phyloP scores from a whole-genome alignment of 2,329 filamentous ascomycete genomes.

The Tolypocladium nubicola region DNA sequence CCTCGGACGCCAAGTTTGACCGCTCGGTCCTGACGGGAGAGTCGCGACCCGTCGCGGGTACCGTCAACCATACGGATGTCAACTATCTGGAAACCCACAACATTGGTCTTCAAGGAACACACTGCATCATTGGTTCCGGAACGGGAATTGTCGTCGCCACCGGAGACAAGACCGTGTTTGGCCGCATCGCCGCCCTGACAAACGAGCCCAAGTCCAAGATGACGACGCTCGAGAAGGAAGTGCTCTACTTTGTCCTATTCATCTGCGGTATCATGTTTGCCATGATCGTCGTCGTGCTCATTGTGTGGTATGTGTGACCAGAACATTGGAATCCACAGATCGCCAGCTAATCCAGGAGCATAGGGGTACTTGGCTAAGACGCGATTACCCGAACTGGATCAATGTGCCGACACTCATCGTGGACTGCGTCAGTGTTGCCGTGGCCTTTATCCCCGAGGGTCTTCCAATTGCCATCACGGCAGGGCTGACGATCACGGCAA shows the following conservation, averaged over 20 bases:
- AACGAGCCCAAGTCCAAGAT: constrained; percentile 56
- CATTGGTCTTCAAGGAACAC: constrained; percentile 70
- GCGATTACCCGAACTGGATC: constrained; percentile 59
- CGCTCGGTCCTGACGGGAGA: constrained; percentile 62
- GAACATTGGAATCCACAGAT: neutral
- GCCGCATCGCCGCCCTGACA: constrained; percentile 62
- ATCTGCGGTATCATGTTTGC: constrained; percentile 57
- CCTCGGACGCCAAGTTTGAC: constrained; percentile 61
- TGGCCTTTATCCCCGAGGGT: constrained; percentile 69
- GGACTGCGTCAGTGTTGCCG: constrained; percentile 59
- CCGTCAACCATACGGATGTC: constrained; percentile 54
- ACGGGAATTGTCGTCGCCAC: constrained; percentile 60
- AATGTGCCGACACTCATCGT: constrained; percentile 63
- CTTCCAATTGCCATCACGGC: constrained; percentile 60
- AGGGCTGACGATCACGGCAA: constrained; percentile 65
- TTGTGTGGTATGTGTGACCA: constrained; percentile 46
- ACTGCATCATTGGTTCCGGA: constrained; percentile 60
- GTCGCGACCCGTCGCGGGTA: constrained; percentile 52
- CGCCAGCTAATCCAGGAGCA: neutral
- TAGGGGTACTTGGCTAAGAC: constrained; percentile 61
- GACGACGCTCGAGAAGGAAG: constrained; percentile 62
- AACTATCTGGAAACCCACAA: constrained; percentile 71
- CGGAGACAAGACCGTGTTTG: constrained; percentile 65
- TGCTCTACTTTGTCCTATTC: constrained; percentile 60
- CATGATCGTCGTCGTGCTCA: constrained; percentile 54